These are phyloP conservation scores for Taxillus chinensis DNA, from an alignment of 164 flowering plant genomes.

Conservation along the genomic window DNA sequence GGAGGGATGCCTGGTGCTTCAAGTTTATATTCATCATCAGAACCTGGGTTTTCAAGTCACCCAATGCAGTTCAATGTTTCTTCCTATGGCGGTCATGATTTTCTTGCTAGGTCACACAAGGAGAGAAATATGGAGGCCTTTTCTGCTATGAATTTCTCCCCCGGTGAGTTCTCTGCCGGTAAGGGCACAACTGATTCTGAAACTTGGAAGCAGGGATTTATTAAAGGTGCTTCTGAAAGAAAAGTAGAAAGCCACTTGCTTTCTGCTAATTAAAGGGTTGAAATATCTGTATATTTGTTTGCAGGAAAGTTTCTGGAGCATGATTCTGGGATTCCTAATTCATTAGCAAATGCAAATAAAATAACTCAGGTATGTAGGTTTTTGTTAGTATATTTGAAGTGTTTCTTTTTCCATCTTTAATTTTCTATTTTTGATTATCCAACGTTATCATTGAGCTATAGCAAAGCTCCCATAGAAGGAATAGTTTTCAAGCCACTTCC, in stretches of 20 bases:
- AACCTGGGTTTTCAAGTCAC: slow-evolving; percentile 27
- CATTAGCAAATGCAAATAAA: slow-evolving; percentile 22
- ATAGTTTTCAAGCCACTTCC: too few relatives aligned
- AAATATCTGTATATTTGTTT: slow-evolving; percentile 9
- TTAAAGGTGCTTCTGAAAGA: slow-evolving; percentile 19
- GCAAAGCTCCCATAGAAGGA: too few relatives aligned
- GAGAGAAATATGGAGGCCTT: slow-evolving; percentile 25
- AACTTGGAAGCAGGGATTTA: slow-evolving; percentile 18
- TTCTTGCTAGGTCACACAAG: slow-evolving; percentile 17
- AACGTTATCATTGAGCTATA: too few relatives aligned
- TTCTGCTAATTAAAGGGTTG: slow-evolving; percentile 19
- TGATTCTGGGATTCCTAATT: slow-evolving; percentile 35
- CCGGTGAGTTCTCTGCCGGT: slow-evolving; percentile 15
- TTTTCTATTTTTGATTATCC: neutral
- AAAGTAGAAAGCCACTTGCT: slow-evolving; percentile 17
- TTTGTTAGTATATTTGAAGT: slow-evolving; percentile 4
- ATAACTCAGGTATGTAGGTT: slow-evolving; percentile 34
- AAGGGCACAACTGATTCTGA: slow-evolving; percentile 22
- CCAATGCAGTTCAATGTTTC: slow-evolving; percentile 22
- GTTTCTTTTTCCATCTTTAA: neutral
- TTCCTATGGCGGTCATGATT: slow-evolving; percentile 27
- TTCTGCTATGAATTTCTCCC: slow-evolving; percentile 14
- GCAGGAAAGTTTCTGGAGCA: slow-evolving; percentile 35
- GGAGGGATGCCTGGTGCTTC: slow-evolving; percentile 34
- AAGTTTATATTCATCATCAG: slow-evolving; percentile 28